phyloP scores from a whole-genome alignment of 225 moss, liverwort and hornwort genomes.

The Bryum argenteum region DNA sequence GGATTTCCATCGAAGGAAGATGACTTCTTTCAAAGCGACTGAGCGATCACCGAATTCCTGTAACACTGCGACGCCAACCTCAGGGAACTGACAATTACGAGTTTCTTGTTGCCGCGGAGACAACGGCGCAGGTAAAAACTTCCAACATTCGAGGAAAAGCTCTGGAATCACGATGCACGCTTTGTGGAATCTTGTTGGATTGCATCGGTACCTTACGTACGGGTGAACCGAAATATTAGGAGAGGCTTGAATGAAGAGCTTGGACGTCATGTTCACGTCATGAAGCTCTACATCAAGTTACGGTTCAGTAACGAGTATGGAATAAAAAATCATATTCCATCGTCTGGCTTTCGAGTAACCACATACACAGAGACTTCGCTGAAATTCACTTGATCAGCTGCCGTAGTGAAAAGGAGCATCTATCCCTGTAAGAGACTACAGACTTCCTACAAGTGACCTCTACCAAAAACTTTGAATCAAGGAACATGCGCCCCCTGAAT shows the following conservation, averaged over 20 bases:
- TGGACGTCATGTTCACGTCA: conserved; percentile 33
- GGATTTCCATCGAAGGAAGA: neutral
- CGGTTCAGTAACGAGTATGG: neutral
- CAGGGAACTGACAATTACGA: neutral
- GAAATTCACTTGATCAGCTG: neutral
- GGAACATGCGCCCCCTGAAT: neutral
- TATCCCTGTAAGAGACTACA: neutral
- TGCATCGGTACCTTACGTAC: conserved; percentile 13
- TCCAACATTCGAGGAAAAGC: conserved; percentile 14
- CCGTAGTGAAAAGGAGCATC: neutral
- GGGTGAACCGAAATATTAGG: conserved; percentile 4
- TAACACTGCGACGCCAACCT: neutral
- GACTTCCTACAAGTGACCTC: neutral
- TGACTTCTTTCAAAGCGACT: conserved; percentile 12
- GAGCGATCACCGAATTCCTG: neutral
- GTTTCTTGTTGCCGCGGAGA: neutral
- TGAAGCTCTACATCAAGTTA: neutral
- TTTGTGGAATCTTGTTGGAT: conserved; percentile 23
- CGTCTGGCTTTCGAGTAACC: too few relatives aligned
- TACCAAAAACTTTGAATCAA: neutral
- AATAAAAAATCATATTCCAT: too few relatives aligned
- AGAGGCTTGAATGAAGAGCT: conserved; percentile 4
- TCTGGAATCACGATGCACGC: neutral
- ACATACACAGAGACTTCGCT: neutral
- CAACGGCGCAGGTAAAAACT: neutral